These are phyloP conservation scores for Thelonectria discophora DNA, from an alignment of 2,329 filamentous ascomycete species.

Conservation along the genomic window DNA sequence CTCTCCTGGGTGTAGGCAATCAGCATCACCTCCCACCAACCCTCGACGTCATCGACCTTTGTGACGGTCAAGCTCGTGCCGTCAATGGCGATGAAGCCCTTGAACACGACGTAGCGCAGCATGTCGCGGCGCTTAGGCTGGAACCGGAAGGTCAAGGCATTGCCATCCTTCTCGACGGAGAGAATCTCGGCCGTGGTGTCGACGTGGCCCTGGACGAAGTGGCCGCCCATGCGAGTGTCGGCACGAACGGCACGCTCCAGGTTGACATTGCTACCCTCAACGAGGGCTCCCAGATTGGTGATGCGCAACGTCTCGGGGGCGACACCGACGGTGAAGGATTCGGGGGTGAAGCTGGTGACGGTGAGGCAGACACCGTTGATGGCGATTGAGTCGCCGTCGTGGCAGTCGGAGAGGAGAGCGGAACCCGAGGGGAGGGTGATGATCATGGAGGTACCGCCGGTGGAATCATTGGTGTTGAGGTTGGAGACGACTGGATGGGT, in stretches of 20 bases:
- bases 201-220: constrained; percentile 98
- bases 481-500: constrained; percentile 77
- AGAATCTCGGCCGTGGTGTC: constrained; percentile 85
- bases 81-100: constrained; percentile 94
- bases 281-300: constrained; percentile 87
- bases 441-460: constrained; percentile 89
- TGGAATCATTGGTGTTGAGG: constrained; percentile 81
- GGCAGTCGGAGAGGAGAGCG: constrained; percentile 81
- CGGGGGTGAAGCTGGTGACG: constrained; percentile 67
- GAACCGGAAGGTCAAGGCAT: constrained; percentile 88
- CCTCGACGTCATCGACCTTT: constrained; percentile 78
- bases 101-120: constrained; percentile 90
- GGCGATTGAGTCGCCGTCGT: constrained; percentile 91
- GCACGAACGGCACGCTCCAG: constrained; percentile 93
- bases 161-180: constrained; percentile 80
- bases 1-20: constrained; percentile 96
- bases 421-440: constrained; percentile 75
- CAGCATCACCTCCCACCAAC: constrained; percentile 96
- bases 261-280: constrained; percentile 76
- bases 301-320: constrained; percentile 95
- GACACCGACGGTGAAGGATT: constrained; percentile 87
- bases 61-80: constrained; percentile 95
- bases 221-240: constrained; percentile 94
- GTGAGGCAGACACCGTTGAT: constrained; percentile 97
- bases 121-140: constrained; percentile 73